Evolutionary conservation across 129 eudicot species (phyloP).

Genomic region (Erigeron canadensis): DNA sequence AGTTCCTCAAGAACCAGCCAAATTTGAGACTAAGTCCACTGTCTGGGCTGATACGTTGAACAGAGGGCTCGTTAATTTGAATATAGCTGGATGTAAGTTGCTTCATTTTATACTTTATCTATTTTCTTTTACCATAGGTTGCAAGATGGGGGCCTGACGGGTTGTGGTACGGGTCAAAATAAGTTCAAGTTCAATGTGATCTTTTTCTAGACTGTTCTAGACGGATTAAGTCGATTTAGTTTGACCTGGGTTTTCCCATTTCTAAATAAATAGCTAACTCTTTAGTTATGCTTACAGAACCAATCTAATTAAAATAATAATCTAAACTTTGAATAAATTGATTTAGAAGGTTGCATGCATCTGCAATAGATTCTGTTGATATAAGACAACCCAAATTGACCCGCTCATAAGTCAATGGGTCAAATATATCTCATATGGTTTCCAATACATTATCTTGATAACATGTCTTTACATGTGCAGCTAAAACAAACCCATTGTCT

Average conservation of each 20-base stretch:
- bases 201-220: background rate
- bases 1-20: constrained; percentile 66
- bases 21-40: constrained; percentile 85
- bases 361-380: background rate
- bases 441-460: background rate
- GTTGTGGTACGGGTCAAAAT: background rate
- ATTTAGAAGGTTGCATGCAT: background rate
- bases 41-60: constrained; percentile 98
- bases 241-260: background rate
- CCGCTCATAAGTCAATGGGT: background rate
- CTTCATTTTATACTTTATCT: background rate
- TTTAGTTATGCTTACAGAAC: background rate
- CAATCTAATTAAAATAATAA: background rate
- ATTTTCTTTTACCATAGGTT: background rate
- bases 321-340: background rate
- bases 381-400: background rate
- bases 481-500: constrained; percentile 76
- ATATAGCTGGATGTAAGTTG: constrained; percentile 91
- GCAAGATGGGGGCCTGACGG: background rate
- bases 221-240: background rate
- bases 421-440: background rate
- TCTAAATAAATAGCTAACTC: background rate
- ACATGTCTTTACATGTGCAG: constrained; percentile 47
- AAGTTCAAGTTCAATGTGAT: background rate
- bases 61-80: constrained; percentile 91